These are phyloP conservation scores for Coemansia sp. DNA, from an alignment of 192 early-diverging fungal genomes.

Conservation along the genomic window DNA sequence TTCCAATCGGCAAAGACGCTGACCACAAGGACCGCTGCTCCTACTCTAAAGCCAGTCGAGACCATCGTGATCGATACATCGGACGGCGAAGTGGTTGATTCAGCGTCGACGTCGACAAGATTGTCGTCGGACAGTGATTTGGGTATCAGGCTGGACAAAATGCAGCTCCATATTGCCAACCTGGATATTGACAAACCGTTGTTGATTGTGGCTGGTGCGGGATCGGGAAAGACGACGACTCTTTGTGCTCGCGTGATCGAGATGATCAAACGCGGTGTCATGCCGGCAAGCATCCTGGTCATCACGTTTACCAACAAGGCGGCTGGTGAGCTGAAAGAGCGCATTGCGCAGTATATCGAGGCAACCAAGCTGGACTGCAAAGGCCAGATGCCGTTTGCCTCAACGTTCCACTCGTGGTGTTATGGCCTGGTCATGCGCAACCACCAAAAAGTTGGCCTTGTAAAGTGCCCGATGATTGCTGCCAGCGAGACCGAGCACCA, in stretches of 20 bases:
- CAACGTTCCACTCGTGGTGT: constrained; percentile 53
- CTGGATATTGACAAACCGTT: constrained; percentile 38
- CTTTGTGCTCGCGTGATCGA: constrained; percentile 47
- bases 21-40: neutral
- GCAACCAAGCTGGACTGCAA: neutral
- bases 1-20: neutral
- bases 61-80: neutral
- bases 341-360: constrained; percentile 28
- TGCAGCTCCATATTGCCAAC: constrained; percentile 34
- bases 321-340: constrained; percentile 37
- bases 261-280: constrained; percentile 36
- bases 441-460: constrained; percentile 8
- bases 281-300: constrained; percentile 23
- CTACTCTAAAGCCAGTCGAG: neutral
- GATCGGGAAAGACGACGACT: constrained; percentile 49
- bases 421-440: constrained; percentile 28
- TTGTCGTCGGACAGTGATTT: neutral
- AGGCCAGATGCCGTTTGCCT: constrained; percentile 23
- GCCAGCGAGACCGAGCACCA: constrained; percentile 38
- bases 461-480: constrained; percentile 21
- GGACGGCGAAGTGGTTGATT: neutral
- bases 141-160: constrained; percentile 19
- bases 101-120: neutral
- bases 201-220: constrained; percentile 46
- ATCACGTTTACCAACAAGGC: constrained; percentile 57